These are phyloP conservation scores for Paramecium octaurelia DNA, from an alignment of 73 alveolate species.

Conservation along the genomic window DNA sequence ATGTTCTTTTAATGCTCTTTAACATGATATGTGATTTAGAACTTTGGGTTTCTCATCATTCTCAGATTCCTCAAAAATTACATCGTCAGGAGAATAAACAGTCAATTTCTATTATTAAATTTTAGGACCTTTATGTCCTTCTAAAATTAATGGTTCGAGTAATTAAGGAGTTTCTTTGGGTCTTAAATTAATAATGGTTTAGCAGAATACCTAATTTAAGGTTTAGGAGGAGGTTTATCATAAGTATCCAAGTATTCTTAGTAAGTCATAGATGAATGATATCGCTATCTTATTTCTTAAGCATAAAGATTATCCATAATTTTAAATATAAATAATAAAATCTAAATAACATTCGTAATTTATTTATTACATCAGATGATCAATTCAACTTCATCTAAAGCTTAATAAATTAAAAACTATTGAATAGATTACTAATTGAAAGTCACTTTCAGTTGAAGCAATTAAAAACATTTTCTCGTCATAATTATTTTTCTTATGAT, in stretches of 20 bases:
- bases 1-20: not conserved
- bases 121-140: not conserved
- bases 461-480: too few relatives aligned
- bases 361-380: conserved; percentile 16
- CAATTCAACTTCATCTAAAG: conserved; percentile 57
- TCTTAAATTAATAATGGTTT: not conserved
- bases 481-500: not conserved
- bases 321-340: not conserved
- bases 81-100: not conserved
- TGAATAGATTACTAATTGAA: not conserved
- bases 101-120: not conserved
- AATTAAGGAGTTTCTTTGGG: not conserved
- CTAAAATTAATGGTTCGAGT: not conserved
- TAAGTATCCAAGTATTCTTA: not conserved
- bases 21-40: not conserved
- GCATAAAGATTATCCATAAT: not conserved
- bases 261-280: not conserved
- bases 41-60: not conserved
- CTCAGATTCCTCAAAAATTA: not conserved
- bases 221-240: not conserved
- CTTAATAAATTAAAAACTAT: conserved; percentile 46
- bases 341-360: not conserved
- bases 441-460: too few relatives aligned
- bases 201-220: not conserved
- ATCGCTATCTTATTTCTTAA: not conserved